Conservation (phyloP, 805 yeast species). For the Sugiyamaella marilandica region DNA sequence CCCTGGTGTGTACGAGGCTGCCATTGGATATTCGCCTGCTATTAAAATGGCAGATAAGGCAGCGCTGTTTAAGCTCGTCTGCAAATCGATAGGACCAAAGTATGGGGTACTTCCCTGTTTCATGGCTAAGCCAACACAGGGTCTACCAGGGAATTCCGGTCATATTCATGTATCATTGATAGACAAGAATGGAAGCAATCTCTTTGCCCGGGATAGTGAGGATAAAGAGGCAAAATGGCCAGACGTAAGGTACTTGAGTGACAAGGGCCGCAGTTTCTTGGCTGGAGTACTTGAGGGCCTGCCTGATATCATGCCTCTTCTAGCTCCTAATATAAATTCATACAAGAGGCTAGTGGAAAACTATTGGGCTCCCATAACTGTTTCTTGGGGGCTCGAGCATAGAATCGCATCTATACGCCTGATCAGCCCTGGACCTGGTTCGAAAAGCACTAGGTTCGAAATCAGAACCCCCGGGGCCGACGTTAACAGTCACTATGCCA, state of each 20-base stretch:
- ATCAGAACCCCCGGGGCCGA: conserved; percentile 37
- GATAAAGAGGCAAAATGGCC: conserved; percentile 27
- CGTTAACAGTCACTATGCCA: conserved; percentile 33
- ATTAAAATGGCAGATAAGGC: conserved; percentile 31
- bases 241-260: conserved; percentile 27
- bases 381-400: conserved; percentile 34
- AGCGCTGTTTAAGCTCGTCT: conserved; percentile 29
- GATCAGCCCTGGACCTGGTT: conserved; percentile 26
- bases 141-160: conserved; percentile 35
- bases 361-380: conserved; percentile 36
- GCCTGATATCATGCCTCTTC: conserved; percentile 33
- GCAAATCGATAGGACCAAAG: conserved; percentile 27
- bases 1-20: conserved; percentile 36
- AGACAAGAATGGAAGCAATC: conserved; percentile 25
- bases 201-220: conserved; percentile 24
- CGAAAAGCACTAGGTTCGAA: conserved; percentile 30
- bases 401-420: conserved; percentile 33
- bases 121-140: conserved; percentile 36
- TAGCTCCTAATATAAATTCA: conserved; percentile 35
- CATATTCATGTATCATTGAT: conserved; percentile 32
- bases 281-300: conserved; percentile 34
- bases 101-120: conserved; percentile 31
- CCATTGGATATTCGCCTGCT: conserved; percentile 30
- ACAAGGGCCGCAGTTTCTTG: conserved; percentile 29
- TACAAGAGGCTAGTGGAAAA: conserved; percentile 33